Percentiles rank a stretch among this genome's conserved stretches.
These are phyloP conservation scores for Ilex paraguariensis DNA, from an alignment of 305 asterid species.

Conservation along the genomic window DNA sequence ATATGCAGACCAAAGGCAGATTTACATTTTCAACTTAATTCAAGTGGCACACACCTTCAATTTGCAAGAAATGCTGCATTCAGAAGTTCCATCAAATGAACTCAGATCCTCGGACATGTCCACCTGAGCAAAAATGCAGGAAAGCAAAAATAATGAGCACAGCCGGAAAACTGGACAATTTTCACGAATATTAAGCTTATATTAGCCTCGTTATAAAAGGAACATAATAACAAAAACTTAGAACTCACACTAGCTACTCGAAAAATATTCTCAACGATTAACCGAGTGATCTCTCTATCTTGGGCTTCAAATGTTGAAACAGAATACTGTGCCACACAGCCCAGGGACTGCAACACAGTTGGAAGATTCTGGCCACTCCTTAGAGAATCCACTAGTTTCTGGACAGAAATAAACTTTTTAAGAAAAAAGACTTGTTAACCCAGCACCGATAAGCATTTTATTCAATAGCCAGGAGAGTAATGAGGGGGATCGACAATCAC, in stretches of 20 bases:
- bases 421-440: too few species aligned
- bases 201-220: not conserved
- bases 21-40: not conserved
- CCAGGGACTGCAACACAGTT: constrained; percentile 74
- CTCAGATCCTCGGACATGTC: constrained; percentile 35
- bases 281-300: constrained; percentile 44
- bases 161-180: too few species aligned
- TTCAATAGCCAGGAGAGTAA: too few species aligned
- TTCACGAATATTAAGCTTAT: not conserved
- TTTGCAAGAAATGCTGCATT: constrained; percentile 60
- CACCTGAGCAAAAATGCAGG: constrained; percentile 40
- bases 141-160: too few species aligned
- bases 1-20: not conserved
- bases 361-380: constrained; percentile 45
- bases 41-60: constrained; percentile 54
- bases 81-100: constrained; percentile 31
- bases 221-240: constrained; percentile 2
- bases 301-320: constrained; percentile 54
- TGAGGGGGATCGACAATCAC: too few species aligned
- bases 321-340: constrained; percentile 66
- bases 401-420: constrained; percentile 9
- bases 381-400: constrained; percentile 66
- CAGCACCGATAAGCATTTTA: too few species aligned
- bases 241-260: constrained; percentile 50
- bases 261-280: constrained; percentile 65